phyloP scores from a whole-genome alignment of 441 rosid genomes.

The Kokia cookei region DNA sequence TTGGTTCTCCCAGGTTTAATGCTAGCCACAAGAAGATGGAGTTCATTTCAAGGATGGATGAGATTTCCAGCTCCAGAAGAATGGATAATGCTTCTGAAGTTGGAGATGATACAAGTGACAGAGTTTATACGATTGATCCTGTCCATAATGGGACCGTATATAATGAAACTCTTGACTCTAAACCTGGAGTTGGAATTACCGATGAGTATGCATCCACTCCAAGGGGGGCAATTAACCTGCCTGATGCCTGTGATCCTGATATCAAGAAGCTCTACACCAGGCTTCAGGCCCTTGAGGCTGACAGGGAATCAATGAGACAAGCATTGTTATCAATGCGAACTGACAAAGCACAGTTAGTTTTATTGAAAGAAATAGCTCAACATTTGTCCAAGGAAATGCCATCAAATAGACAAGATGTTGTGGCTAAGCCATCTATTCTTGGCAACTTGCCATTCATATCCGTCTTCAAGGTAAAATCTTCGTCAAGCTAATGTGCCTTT shows the following conservation, averaged over 20 bases:
- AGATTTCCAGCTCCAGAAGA: slow-evolving; percentile 28
- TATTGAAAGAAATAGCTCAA: slow-evolving; percentile 94
- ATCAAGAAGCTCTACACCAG: slow-evolving; percentile 75
- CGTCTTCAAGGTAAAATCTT: slow-evolving; percentile 56
- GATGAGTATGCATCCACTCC: slow-evolving; percentile 50
- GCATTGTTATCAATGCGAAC: slow-evolving; percentile 91
- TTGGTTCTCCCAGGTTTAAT: slow-evolving; percentile 51
- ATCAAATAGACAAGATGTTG: slow-evolving; percentile 47
- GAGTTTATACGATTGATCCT: slow-evolving; percentile 90
- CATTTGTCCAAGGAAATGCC: slow-evolving; percentile 70
- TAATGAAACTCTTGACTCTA: slow-evolving; percentile 26
- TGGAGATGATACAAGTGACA: slow-evolving; percentile 73
- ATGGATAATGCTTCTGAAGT: slow-evolving; percentile 44
- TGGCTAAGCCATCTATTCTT: slow-evolving; percentile 37
- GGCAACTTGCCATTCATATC: slow-evolving; percentile 50
- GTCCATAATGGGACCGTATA: slow-evolving; percentile 36
- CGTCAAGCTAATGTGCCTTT: neutral
- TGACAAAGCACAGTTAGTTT: slow-evolving; percentile 82
- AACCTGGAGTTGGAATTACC: slow-evolving; percentile 36
- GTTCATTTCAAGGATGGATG: slow-evolving; percentile 31
- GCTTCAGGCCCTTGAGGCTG: slow-evolving; percentile 97
- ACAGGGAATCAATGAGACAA: slow-evolving; percentile 97
- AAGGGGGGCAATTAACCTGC: slow-evolving; percentile 28
- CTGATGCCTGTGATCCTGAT: slow-evolving; percentile 64
- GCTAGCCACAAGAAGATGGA: slow-evolving; percentile 50